Base-by-base conservation (phyloP, 331 rosid genomes). In the Phaseolus coccineus region DNA sequence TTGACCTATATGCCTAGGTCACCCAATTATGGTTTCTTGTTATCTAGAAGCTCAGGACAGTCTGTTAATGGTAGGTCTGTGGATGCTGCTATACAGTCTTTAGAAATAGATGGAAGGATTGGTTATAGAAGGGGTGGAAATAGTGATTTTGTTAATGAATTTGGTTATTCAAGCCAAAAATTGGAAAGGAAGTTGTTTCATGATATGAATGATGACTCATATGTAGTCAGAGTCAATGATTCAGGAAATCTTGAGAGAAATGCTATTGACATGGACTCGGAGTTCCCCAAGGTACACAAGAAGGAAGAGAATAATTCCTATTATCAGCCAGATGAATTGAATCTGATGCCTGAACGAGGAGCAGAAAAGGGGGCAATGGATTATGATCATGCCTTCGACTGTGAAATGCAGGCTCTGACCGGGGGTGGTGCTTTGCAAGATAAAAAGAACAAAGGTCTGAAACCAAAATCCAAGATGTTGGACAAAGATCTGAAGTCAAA, bases 271-370 rank as follows among this genome's bases (percentile, higher is more conserved):
- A 84, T 96, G 87, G 89, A 89, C 76, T 90, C 90, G 14, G 93
- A 91, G 77, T 80, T 91, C 71, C 88, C 96, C 63, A 81, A 84
- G 64, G 81, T 84, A 78, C 77, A 80, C 79, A 79, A 71, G 33
- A 82, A 80, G 84, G 85, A 77, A 53, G 93, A 79, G 78, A 89
- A 76, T 47, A 4, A n/a, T 74, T 83, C 89, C 80, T 88, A 85
- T 74, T 91, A 91, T 82, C 91, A 89, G 67, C 92, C 91, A 40
- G 88, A 93, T 87, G 99, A 84, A 55, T 84, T 95, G 88, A 91
- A 82, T 81, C 61, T 96, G 84, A 85, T 93, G 84, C 99, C 94
- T 71, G 90, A 89, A 55, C 92, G 96, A 65, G 88, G 86, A 53
- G 80, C 83, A 4, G 97, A 91, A 73, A 89, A 57, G 78, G 83